Percentiles rank a stretch among this genome's conserved stretches.
Conservation (phyloP, 345 rosid genomes). For the Moringa oleifera region DNA sequence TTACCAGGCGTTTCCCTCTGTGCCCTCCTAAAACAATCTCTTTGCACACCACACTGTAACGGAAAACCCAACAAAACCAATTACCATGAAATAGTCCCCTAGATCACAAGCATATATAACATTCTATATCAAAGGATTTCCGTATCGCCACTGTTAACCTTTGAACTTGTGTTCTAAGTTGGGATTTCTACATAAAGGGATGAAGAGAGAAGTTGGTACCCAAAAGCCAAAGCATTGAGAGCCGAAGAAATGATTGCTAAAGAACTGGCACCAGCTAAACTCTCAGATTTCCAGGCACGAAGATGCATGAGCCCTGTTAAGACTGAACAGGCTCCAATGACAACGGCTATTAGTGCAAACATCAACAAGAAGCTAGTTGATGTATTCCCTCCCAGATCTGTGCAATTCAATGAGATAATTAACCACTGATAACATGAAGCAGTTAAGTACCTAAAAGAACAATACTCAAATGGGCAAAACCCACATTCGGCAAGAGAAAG, state of each 20-base stretch:
- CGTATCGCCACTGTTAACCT: neutral
- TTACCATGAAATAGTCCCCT: neutral
- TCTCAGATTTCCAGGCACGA: constrained; percentile 19
- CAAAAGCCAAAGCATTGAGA: constrained; percentile 31
- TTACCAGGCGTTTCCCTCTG: constrained; percentile 38
- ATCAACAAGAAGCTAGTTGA: constrained; percentile 16
- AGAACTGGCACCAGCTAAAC: constrained; percentile 24
- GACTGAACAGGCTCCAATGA: constrained; percentile 19
- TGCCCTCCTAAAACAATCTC: constrained; percentile 33
- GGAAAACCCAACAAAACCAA: neutral
- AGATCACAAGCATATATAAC: too few relatives aligned
- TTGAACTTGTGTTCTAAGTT: neutral
- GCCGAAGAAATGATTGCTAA: constrained; percentile 19
- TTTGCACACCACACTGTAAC: constrained; percentile 24
- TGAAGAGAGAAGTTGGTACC: constrained; percentile 12
- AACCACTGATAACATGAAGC: too few relatives aligned
- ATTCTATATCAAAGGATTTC: too few relatives aligned
- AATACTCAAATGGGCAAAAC: too few relatives aligned
- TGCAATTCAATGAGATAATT: too few relatives aligned
- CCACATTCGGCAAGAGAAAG: too few relatives aligned
- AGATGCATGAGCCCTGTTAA: constrained; percentile 24
- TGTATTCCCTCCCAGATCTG: constrained; percentile 19
- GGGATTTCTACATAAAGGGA: neutral
- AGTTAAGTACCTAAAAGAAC: too few relatives aligned
- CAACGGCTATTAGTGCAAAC: constrained; percentile 9